Base-by-base conservation (phyloP, 805 yeast species). In the Nakazawaea sp. region DNA sequence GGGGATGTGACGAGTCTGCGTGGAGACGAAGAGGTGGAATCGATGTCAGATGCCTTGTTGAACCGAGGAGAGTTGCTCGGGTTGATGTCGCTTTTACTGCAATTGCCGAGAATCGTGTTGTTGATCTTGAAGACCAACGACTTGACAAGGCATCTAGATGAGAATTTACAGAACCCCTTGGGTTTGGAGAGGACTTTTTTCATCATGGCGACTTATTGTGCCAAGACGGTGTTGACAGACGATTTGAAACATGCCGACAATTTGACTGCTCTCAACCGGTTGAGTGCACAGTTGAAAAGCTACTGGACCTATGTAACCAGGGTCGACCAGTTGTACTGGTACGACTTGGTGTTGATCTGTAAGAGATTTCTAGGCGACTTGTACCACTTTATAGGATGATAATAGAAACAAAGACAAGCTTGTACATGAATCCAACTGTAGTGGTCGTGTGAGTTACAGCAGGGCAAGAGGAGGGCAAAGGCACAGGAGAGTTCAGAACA, bases 111-210 rank as follows among this genome's bases (percentile, higher is more conserved):
- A 30, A 76, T 89, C 13, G 96, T 92, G 17, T 57, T 92, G 20
- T 67, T 92, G 43, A 85, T 92, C 32, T 64, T 92, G 51, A 92
- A 92, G 54, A 94, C 99, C 0, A 92, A 92, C 55, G 99, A 92
- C 61, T 67, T 92, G 35, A 87, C 95, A 0, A 70, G 99, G 49
- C 81, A 79, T 48, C 64, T 92, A 33, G 98, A 92, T 57, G 97
- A 90, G 51, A 66, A 73, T 38, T 66, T 90, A 39, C 73, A 82
- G 32, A 78, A 79, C 43, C 95, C 96, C 1, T 59, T 89, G 32
- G 97, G 97, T 0, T 81, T 84, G 5, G 90, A 85, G 51, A 66
- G 96, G 34, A 83, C 95, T 0, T 90, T 92, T 47, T 61, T 89
- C 46, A 86, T 92, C 30, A 71, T 92, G 81, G 92, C 96, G 2